Evolutionary conservation across 208 protist genomes (phyloP).

Genomic region (Acanthamoeba triangularis): DNA sequence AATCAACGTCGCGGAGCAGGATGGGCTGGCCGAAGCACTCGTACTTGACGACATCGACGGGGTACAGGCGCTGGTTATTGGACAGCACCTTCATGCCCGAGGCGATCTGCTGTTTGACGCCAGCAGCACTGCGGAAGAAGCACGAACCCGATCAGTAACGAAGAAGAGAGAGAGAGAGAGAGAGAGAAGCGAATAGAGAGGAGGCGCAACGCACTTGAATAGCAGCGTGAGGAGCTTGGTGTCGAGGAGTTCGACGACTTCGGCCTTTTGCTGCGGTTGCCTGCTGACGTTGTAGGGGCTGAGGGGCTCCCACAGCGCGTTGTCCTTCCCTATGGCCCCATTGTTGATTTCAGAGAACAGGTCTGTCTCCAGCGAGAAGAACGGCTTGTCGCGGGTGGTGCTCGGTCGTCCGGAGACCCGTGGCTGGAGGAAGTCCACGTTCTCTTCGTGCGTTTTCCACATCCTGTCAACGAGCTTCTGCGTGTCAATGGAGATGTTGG

Average conservation of each 20-base stretch:
- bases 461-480: slow-evolving; percentile 5
- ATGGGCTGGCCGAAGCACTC: slow-evolving; percentile 55
- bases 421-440: not conserved
- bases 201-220: not conserved
- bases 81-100: not conserved
- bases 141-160: not conserved
- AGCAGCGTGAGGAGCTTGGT: slow-evolving; percentile 48
- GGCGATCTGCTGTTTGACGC: slow-evolving; percentile 24
- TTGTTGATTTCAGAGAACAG: slow-evolving; percentile 42
- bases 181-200: not conserved
- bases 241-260: slow-evolving; percentile 28
- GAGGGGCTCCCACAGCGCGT: not conserved
- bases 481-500: not conserved
- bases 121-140: slow-evolving; percentile 1
- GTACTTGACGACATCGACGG: slow-evolving; percentile 13
- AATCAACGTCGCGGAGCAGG: slow-evolving; percentile 42
- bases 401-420: not conserved
- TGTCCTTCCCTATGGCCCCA: not conserved
- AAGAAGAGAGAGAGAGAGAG: not conserved
- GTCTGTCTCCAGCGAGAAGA: slow-evolving; percentile 14
- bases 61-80: slow-evolving; percentile 27
- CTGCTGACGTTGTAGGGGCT: not conserved
- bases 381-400: not conserved
- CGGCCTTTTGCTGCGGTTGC: slow-evolving; percentile 13
- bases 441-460: slow-evolving; percentile 39